Evolutionary conservation across 2,329 filamentous ascomycete genomes (phyloP).

Genomic region (Colletotrichum sidae): DNA sequence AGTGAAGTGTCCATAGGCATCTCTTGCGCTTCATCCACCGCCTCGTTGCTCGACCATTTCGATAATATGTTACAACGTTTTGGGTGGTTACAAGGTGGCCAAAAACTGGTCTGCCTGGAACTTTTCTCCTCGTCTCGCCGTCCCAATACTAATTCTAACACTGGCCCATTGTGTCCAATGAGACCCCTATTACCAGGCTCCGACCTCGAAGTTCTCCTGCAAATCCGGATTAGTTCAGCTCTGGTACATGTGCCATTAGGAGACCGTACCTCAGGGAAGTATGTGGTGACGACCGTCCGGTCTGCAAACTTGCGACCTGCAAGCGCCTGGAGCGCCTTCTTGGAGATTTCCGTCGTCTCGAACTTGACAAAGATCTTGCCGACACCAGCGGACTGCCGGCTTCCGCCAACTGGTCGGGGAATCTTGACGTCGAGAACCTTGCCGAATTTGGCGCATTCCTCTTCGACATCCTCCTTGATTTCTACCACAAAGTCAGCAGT

Average conservation of each 20-base stretch:
- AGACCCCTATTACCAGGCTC: constrained; percentile 75
- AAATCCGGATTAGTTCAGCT: constrained; percentile 45
- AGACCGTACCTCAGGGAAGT: constrained; percentile 85
- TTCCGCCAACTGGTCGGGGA: constrained; percentile 85
- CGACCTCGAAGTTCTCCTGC: constrained; percentile 95
- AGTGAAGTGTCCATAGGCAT: not conserved
- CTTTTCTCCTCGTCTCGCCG: constrained; percentile 19
- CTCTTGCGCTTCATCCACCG: constrained; percentile 7
- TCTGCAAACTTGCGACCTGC: constrained; percentile 97
- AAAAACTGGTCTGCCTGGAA: constrained; percentile 4
- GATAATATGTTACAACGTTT: constrained; percentile 33
- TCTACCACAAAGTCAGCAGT: constrained; percentile 64
- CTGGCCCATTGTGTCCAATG: constrained; percentile 5
- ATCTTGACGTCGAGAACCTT: constrained; percentile 90
- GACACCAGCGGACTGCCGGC: constrained; percentile 86
- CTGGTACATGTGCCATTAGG: not conserved
- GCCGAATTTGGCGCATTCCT: constrained; percentile 94
- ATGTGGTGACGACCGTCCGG: constrained; percentile 94
- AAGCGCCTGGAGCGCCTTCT: constrained; percentile 87
- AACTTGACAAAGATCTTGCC: constrained; percentile 99
- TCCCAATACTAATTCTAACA: not conserved
- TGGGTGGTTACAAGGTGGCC: constrained; percentile 34
- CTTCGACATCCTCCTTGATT: constrained; percentile 93
- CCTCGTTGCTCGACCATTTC: constrained; percentile 18
- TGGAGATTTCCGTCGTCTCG: constrained; percentile 79